phyloP scores from a whole-genome alignment of 441 rosid species.

The Croton setiger region DNA sequence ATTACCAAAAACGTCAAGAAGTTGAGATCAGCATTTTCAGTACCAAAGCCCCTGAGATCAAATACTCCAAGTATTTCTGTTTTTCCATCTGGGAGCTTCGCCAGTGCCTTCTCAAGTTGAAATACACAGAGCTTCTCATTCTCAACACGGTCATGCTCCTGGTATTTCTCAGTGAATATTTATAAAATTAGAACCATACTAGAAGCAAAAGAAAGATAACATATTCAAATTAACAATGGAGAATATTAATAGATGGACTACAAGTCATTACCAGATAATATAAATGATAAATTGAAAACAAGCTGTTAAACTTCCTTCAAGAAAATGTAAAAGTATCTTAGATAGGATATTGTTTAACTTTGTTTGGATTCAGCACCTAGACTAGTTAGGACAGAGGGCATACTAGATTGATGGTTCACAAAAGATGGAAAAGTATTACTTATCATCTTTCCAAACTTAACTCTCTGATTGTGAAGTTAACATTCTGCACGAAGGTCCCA shows the following conservation, averaged over 20 bases:
- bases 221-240: too few species aligned
- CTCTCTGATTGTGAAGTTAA: not conserved
- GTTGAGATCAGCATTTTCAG: conserved; percentile 67
- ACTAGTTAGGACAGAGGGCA: not conserved
- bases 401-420: not conserved
- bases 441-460: not conserved
- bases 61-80: conserved; percentile 68
- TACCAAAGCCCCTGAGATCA: conserved; percentile 74
- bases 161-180: conserved; percentile 21
- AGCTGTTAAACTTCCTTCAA: conserved; percentile 4
- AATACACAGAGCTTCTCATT: conserved; percentile 74
- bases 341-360: not conserved
- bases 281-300: not conserved
- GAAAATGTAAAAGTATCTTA: conserved; percentile 3
- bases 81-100: conserved; percentile 71
- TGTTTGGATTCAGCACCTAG: not conserved
- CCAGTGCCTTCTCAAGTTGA: conserved; percentile 74
- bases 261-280: not conserved
- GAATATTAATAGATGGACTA: not conserved
- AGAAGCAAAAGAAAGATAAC: conserved; percentile 7
- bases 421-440: conserved; percentile 5
- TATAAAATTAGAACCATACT: conserved; percentile 9
- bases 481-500: not conserved
- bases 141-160: conserved; percentile 66
- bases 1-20: conserved; percentile 81